These are phyloP conservation scores for Fraxinus latifolia DNA, from an alignment of 305 asterid genomes.

Conservation along the genomic window DNA sequence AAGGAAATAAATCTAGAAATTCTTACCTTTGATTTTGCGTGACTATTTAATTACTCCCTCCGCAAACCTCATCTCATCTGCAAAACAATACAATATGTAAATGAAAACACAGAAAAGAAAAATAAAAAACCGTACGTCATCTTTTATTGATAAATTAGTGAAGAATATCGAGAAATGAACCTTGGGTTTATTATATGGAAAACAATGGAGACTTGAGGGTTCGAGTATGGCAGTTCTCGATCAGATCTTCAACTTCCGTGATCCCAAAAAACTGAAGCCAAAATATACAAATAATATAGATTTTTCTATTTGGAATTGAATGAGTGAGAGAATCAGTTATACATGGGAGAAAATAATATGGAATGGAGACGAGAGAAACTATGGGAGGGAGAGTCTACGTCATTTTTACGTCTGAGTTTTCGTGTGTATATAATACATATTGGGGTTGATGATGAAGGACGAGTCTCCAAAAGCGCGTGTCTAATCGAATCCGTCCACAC, in stretches of 20 bases:
- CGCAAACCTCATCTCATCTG: conserved; percentile 26
- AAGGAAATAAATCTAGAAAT: conserved; percentile 5
- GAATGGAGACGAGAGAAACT: neutral
- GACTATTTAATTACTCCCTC: conserved; percentile 30
- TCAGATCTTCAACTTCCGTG: conserved; percentile 36
- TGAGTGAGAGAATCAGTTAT: neutral
- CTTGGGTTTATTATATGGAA: conserved; percentile 30
- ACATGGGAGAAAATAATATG: neutral
- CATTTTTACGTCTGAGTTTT: neutral
- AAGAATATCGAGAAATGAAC: conserved; percentile 24
- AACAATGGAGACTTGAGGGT: conserved; percentile 22
- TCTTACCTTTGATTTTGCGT: conserved; percentile 29
- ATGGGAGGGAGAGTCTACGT: neutral
- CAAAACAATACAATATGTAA: neutral
- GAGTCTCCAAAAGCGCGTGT: conserved; percentile 2
- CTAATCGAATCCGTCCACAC: neutral
- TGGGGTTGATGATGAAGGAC: neutral
- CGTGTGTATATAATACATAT: neutral
- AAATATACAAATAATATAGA: neutral
- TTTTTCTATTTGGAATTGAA: neutral
- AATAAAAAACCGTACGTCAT: neutral
- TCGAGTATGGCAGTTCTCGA: conserved; percentile 30
- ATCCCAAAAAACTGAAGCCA: conserved; percentile 26
- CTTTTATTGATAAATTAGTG: neutral
- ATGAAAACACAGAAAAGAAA: neutral